These are phyloP conservation scores for Alternaria arborescens DNA, from an alignment of 2,329 filamentous ascomycete species.

Conservation along the genomic window DNA sequence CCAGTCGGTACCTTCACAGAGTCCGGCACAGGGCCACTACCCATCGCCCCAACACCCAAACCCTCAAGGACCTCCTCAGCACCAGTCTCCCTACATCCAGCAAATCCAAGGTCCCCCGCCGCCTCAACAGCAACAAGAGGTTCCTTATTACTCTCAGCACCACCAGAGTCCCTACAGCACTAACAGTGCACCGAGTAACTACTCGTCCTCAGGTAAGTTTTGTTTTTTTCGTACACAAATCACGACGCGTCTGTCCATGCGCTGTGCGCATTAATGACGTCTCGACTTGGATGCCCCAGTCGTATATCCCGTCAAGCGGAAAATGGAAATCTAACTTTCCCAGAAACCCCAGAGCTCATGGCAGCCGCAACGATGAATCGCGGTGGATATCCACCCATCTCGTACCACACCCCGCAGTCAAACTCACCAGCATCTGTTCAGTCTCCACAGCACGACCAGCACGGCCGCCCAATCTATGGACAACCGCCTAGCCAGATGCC, in stretches of 20 bases:
- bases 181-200: constrained; percentile 81
- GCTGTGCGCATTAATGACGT: constrained; percentile 20
- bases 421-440: constrained; percentile 94
- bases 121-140: constrained; percentile 71
- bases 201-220: constrained; percentile 72
- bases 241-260: constrained; percentile 17
- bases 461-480: constrained; percentile 81
- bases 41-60: constrained; percentile 72
- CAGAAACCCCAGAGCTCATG: constrained; percentile 78
- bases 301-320: constrained; percentile 9
- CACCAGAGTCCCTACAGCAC: constrained; percentile 87
- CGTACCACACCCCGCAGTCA: constrained; percentile 91
- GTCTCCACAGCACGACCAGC: constrained; percentile 90
- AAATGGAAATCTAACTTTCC: constrained; percentile 59
- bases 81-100: constrained; percentile 70
- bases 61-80: constrained; percentile 61
- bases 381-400: constrained; percentile 79
- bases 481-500: constrained; percentile 81
- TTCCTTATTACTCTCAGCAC: constrained; percentile 78
- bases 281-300: constrained; percentile 17
- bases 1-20: constrained; percentile 67
- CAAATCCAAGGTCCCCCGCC: constrained; percentile 68
- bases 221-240: constrained; percentile 13
- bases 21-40: constrained; percentile 67
- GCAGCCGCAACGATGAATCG: constrained; percentile 72